Evolutionary conservation across 2,329 filamentous ascomycete species (phyloP).

Genomic region (Aspergillus sp.): DNA sequence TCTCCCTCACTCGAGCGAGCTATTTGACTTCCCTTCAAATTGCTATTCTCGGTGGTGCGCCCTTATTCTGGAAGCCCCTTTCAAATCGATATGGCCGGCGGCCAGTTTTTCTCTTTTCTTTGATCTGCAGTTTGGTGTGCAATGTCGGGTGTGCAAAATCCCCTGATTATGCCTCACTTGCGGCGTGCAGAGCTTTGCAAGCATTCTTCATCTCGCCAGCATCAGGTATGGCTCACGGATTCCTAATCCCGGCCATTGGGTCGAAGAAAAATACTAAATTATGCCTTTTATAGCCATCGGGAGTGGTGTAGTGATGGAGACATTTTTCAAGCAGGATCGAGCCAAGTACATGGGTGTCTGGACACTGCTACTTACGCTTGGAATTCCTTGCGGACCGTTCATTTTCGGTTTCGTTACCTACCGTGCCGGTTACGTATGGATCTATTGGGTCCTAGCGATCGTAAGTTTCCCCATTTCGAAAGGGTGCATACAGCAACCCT

Average conservation of each 20-base stretch:
- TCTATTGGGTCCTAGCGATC: conserved; percentile 59
- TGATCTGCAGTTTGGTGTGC: conserved; percentile 48
- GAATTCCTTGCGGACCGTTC: conserved; percentile 46
- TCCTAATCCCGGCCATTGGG: background rate
- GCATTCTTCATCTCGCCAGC: conserved; percentile 56
- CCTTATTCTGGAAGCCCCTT: conserved; percentile 57
- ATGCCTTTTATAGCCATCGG: conserved; percentile 45
- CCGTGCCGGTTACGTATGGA: conserved; percentile 57
- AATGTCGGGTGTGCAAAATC: conserved; percentile 57
- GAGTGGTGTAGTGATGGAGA: conserved; percentile 58
- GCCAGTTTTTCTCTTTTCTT: conserved; percentile 54
- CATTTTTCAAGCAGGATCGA: conserved; percentile 57
- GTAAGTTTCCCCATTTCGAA: conserved; percentile 26
- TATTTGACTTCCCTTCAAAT: conserved; percentile 60
- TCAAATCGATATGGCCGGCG: conserved; percentile 55
- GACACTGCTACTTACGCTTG: conserved; percentile 54
- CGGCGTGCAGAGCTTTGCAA: conserved; percentile 41
- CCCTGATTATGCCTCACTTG: conserved; percentile 51
- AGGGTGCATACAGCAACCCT: background rate
- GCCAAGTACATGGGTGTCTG: conserved; percentile 58
- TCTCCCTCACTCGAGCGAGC: conserved; percentile 49
- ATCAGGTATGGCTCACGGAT: conserved; percentile 21
- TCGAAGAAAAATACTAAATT: background rate
- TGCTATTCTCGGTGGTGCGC: conserved; percentile 53
- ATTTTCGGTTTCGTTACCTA: conserved; percentile 48